Evolutionary conservation across 495 filamentous ascomycete species (phyloP).

Genomic region (Neurospora sp.): DNA sequence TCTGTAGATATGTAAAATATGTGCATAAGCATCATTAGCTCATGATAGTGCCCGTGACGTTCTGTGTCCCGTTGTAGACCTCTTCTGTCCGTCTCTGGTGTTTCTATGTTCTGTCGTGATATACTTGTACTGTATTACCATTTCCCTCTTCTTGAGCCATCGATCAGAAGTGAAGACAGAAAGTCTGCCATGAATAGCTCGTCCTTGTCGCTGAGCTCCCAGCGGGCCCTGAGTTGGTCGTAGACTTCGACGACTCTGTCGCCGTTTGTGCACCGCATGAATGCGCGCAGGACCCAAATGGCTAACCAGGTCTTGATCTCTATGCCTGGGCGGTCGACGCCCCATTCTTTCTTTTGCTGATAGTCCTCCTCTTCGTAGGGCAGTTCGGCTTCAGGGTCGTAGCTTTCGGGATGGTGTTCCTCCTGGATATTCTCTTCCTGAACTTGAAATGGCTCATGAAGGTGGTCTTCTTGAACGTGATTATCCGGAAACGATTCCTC

Average conservation of each 20-base stretch:
- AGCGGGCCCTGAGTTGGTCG: constrained; percentile 26
- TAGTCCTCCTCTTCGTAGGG: neutral
- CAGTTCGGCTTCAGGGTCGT: neutral
- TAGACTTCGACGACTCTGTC: constrained; percentile 32
- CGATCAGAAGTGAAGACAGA: constrained; percentile 9
- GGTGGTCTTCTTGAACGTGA: neutral
- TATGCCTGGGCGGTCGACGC: constrained; percentile 18
- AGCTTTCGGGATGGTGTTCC: neutral
- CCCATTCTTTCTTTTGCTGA: neutral
- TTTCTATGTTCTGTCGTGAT: neutral
- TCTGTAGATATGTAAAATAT: neutral
- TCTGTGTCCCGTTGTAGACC: neutral
- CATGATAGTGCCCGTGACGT: neutral
- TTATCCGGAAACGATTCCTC: neutral
- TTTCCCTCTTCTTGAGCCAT: neutral
- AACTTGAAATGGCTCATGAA: neutral
- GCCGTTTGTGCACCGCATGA: constrained; percentile 27
- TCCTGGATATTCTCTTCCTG: neutral
- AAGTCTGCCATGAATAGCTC: constrained; percentile 31
- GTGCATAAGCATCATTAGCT: neutral
- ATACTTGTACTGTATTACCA: neutral
- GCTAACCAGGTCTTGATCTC: constrained; percentile 41
- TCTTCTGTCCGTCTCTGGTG: neutral
- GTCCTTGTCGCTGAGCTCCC: constrained; percentile 19
- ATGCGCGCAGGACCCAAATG: constrained; percentile 37